A percentile compares a stretch with the other conserved stretches of the same genome.
Evolutionary conservation across 768 basidiomycete species (phyloP).

Genomic region (Naganishia randhawae): DNA sequence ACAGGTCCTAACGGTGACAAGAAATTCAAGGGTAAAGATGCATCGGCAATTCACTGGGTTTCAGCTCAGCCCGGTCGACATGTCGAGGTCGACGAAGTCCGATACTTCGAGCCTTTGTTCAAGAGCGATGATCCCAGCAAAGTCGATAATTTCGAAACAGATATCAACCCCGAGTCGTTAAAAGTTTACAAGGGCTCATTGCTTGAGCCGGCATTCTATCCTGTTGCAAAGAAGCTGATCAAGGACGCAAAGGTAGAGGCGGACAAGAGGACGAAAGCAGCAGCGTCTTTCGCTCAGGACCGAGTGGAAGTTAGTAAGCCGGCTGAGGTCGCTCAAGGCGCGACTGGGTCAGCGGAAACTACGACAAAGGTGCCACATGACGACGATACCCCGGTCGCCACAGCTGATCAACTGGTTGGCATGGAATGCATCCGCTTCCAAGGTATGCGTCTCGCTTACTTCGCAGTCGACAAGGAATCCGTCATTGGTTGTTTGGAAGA

Average conservation of each 20-base stretch:
- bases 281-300: conserved; percentile 29
- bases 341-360: conserved; percentile 4
- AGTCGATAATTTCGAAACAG: conserved; percentile 70
- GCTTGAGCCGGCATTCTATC: conserved; percentile 84
- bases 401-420: conserved; percentile 73
- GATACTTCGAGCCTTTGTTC: conserved; percentile 89
- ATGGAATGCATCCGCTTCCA: conserved; percentile 95
- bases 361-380: conserved; percentile 28
- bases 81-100: conserved; percentile 78
- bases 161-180: conserved; percentile 77
- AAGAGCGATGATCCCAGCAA: conserved; percentile 81
- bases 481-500: conserved; percentile 64
- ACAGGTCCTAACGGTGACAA: conserved; percentile 51
- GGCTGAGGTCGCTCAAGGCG: conserved; percentile 32
- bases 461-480: conserved; percentile 84
- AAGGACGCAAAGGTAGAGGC: conserved; percentile 61
- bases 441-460: conserved; percentile 90
- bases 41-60: conserved; percentile 93
- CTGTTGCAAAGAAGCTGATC: conserved; percentile 67
- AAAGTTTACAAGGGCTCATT: conserved; percentile 75
- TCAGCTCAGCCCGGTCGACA: conserved; percentile 63
- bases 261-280: conserved; percentile 55
- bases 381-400: conserved; percentile 63
- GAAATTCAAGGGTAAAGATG: conserved; percentile 65
- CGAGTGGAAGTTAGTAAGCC: conserved; percentile 58